Percentiles rank a stretch among this genome's conserved stretches.
Conservation (phyloP, 257 asterid species). For the Fraxinus cuspidata region DNA sequence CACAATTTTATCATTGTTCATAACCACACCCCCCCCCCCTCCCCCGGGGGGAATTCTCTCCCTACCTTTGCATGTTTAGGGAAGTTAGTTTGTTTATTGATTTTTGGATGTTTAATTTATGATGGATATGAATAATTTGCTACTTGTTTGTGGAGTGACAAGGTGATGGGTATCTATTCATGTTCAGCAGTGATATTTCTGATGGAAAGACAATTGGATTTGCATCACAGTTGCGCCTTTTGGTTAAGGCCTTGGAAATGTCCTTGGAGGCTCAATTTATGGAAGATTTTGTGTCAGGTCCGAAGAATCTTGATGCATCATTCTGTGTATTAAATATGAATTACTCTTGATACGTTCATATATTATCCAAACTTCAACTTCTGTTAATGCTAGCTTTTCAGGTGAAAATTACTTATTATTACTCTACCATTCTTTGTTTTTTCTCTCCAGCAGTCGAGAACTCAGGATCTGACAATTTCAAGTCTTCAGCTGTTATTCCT, state of each 20-base stretch:
- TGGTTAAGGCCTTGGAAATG: conserved; percentile 69
- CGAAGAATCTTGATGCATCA: conserved; percentile 21
- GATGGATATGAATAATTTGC: conserved; percentile 18
- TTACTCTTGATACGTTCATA: neutral
- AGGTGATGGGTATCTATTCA: conserved; percentile 23
- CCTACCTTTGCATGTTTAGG: neutral
- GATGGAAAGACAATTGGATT: conserved; percentile 67
- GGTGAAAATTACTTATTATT: conserved; percentile 8
- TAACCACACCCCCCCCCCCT: neutral
- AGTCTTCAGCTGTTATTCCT: conserved; percentile 78
- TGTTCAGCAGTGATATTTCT: conserved; percentile 49
- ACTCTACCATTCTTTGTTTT: conserved; percentile 15
- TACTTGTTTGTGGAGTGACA: conserved; percentile 25
- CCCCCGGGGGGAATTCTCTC: neutral
- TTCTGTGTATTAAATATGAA: conserved; percentile 23
- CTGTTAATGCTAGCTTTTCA: neutral
- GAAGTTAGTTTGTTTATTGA: neutral
- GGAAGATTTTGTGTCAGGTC: conserved; percentile 93
- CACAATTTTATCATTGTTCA: neutral
- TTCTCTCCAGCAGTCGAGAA: conserved; percentile 45
- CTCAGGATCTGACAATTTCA: conserved; percentile 61
- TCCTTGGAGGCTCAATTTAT: conserved; percentile 69
- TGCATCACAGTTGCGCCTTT: conserved; percentile 75
- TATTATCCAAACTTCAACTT: conserved; percentile 18
- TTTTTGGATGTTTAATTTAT: conserved; percentile 5